Percentiles rank a stretch among this genome's conserved stretches.
phyloP scores from a whole-genome alignment of 805 yeast species.

The Wickerhamomyces tratensis region DNA sequence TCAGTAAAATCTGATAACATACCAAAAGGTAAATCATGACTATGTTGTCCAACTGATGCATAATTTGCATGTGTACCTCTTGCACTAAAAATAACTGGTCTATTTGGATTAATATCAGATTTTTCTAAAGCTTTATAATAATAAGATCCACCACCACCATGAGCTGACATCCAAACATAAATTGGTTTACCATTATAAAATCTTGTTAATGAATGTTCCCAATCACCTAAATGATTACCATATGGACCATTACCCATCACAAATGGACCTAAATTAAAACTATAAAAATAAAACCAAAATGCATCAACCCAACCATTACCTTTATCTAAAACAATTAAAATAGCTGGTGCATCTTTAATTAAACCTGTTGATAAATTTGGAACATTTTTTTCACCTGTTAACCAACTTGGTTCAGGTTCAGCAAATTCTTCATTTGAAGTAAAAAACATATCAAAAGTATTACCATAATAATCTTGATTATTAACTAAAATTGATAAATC shows the following conservation, averaged over 20 bases:
- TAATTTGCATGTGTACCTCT: conserved; percentile 97
- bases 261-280: conserved; percentile 90
- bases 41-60: conserved; percentile 91
- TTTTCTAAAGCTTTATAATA: conserved; percentile 63
- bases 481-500: conserved; percentile 17
- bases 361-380: conserved; percentile 69
- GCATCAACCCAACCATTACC: conserved; percentile 95
- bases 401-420: conserved; percentile 70
- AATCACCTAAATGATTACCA: conserved; percentile 96
- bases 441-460: conserved; percentile 36
- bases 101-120: conserved; percentile 16
- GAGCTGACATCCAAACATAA: conserved; percentile 94
- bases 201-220: conserved; percentile 92
- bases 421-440: conserved; percentile 61
- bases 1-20: conserved; percentile 91
- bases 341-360: conserved; percentile 70
- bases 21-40: conserved; percentile 90
- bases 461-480: conserved; percentile 15
- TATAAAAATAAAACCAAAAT: conserved; percentile 92
- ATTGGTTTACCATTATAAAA: conserved; percentile 75
- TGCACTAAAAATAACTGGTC: conserved; percentile 83
- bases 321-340: conserved; percentile 77
- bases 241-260: conserved; percentile 98
- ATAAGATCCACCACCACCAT: conserved; percentile 94
- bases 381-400: conserved; percentile 58